Percentiles rank a stretch among this genome's conserved stretches.
These are phyloP conservation scores for Xylaria sp. DNA, from an alignment of 2,329 filamentous ascomycete species.

Conservation along the genomic window DNA sequence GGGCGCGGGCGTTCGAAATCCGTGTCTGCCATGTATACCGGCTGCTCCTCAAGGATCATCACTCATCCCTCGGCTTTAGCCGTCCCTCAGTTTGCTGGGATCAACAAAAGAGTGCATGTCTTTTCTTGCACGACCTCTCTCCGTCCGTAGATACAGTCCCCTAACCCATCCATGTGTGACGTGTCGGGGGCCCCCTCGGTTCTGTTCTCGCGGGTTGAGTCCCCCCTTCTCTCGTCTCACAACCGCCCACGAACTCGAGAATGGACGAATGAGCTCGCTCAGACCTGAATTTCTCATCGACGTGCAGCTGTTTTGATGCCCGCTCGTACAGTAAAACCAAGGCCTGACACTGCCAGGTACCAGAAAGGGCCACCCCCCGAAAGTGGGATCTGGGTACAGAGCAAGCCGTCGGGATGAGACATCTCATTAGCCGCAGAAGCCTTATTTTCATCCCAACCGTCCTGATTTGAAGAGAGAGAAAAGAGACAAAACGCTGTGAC, in stretches of 20 bases:
- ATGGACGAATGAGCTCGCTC: neutral
- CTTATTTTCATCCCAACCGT: neutral
- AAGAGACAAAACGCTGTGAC: neutral
- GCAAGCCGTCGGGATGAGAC: neutral
- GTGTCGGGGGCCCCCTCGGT: neutral
- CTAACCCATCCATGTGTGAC: slow-evolving; percentile 14
- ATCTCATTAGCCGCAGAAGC: neutral
- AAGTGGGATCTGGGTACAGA: neutral
- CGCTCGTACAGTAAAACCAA: neutral
- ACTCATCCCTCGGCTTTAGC: neutral
- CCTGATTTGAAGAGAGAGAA: neutral
- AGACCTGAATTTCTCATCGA: neutral
- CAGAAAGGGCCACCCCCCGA: neutral
- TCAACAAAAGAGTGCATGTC: neutral
- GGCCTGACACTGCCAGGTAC: neutral
- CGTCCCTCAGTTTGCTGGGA: slow-evolving; percentile 6
- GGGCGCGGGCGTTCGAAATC: neutral
- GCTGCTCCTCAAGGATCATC: neutral
- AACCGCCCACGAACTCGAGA: neutral
- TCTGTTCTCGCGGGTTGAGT: neutral
- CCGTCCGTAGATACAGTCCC: neutral
- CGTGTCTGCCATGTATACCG: neutral
- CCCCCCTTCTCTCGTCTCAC: neutral
- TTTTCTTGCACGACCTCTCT: too few relatives aligned
- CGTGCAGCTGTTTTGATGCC: neutral